These are phyloP conservation scores for Verticillium tricorpus DNA, from an alignment of 2,329 filamentous ascomycete genomes.

Conservation along the genomic window DNA sequence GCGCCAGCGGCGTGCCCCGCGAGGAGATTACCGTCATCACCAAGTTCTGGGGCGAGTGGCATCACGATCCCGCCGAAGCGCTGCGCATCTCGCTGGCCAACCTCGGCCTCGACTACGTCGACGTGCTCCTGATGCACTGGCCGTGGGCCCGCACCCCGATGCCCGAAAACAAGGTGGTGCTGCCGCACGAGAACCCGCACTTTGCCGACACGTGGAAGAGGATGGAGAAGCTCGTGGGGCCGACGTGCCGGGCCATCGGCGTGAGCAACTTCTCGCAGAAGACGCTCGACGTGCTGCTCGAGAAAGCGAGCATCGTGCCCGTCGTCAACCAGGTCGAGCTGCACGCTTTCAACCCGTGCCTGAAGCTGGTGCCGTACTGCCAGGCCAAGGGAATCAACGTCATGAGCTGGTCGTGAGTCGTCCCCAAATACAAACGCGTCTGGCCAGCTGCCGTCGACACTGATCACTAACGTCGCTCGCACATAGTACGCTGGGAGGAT, in stretches of 20 bases:
- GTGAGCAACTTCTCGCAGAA: conserved; percentile 27
- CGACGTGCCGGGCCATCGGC: conserved; percentile 21
- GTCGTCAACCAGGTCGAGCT: conserved; percentile 28
- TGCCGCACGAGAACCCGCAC: conserved; percentile 18
- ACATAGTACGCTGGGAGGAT: conserved; percentile 8
- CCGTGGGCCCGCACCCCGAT: conserved; percentile 19
- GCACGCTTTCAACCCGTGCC: conserved; percentile 25
- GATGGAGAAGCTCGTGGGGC: conserved; percentile 23
- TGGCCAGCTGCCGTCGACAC: neutral
- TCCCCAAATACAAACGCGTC: neutral
- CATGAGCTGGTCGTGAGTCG: conserved; percentile 21
- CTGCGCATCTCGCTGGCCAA: conserved; percentile 21
- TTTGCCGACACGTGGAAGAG: conserved; percentile 19
- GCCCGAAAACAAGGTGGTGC: conserved; percentile 15
- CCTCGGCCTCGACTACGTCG: conserved; percentile 25
- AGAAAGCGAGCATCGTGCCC: conserved; percentile 18
- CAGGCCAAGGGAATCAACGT: conserved; percentile 24
- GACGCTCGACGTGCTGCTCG: conserved; percentile 21
- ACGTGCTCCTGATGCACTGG: conserved; percentile 26
- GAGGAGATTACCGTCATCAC: conserved; percentile 26
- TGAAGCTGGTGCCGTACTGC: conserved; percentile 25
- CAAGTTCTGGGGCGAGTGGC: conserved; percentile 25
- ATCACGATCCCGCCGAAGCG: conserved; percentile 21
- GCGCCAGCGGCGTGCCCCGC: conserved; percentile 25
- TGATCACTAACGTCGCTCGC: neutral